Evolutionary conservation across 345 rosid species (phyloP), one percentile per base, ranked within the genome.

Genomic region (Erysimum cheiranthoides): DNA sequence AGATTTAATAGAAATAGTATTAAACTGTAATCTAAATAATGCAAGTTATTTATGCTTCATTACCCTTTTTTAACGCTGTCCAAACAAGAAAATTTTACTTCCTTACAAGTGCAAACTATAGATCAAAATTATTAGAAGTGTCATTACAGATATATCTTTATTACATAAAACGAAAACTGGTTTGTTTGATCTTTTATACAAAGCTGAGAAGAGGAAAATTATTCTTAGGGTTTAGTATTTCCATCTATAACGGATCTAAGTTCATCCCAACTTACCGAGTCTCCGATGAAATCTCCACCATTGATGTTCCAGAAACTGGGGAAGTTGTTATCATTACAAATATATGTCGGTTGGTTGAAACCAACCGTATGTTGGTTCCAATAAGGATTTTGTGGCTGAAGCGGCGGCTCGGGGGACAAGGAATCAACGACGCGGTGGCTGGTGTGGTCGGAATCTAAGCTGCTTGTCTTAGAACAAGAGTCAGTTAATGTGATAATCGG

Each of bases 231-330:
- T 42, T 78, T 73, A 9, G 70, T 78, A 46, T 61, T 72, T 12
- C 81, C 81, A 58, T 86, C 86, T 8, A 88, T 86, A n/a, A 88
- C 84, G 11, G 89, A 81, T 52, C 86, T 80, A 27, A 90, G 84
- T 79, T 88, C 96, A 77, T 90, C 96, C 91, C 93, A 90, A 81
- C 82, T 84, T 61, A 83, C 84, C 12, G 69, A 30, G 35, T 85
- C 74, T 35, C 46, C 71, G 6, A 90, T 66, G 52, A 79, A 68
- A 73, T 88, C 88, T 61, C 75, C 85, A 61, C 78, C 81, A 49
- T 63, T 79, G 3, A 67, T 68, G 61, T 84, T 74, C 83, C 85
- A 82, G 14, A 78, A 68, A 73, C 65, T 74, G 27, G 73, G 42
- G 53, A 58, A 36, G 73, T 72, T 69, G 12, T 78, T 73, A 61